Evolutionary conservation across 495 filamentous ascomycete species (phyloP), one percentile per base, ranked within the genome.

Genomic region (Recurvomyces mirabilis): DNA sequence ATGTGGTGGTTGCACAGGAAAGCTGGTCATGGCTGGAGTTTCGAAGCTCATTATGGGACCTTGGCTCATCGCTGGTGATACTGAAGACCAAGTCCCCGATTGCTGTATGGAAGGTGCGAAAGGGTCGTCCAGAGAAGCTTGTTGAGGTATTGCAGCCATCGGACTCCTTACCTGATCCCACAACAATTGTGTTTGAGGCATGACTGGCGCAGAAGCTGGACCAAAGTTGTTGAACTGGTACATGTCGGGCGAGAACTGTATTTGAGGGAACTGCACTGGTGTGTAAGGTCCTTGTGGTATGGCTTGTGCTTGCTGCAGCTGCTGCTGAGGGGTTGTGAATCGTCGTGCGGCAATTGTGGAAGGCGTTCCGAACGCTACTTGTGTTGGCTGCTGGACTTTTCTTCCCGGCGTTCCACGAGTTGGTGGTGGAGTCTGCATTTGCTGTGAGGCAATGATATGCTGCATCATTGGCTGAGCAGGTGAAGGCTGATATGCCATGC

Each of bases 161-260:
- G 52, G 44, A 34, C 46, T 47, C 15, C 26, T 46, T 37, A 77
- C 71, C 12, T 80, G 67, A 47, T 88, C 85, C 83, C 84, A 91
- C 57, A 87, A 87, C 20, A 79, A 59, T 41, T 76, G 74, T 30
- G 78, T 70, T 49, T 79, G 75, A 5, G 71, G 71, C 44, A 80
- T 80, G 39, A 72, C 71, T 7, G 81, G 77, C 17, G 78, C 82
- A 5, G 77, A 70, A 28, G 80, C 74, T 0, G 85, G 77, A 23
- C 82, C 81, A 2, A 82, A 74, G 46, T 81, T 71, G 10, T 73
- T 74, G 50, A 86, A 79, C 21, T 75, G 73, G 53, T 87, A 85
- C 22, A 78, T 60, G 39, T 83, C 79, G 1, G 78, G 75, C 1
- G 78, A 77, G 30, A 76, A 73, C 47, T 74, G 74, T 12, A 77